Percentiles rank a stretch among this genome's conserved stretches.
Conservation (phyloP, 768 basidiomycete species). For the Leccinum subgranulosum region DNA sequence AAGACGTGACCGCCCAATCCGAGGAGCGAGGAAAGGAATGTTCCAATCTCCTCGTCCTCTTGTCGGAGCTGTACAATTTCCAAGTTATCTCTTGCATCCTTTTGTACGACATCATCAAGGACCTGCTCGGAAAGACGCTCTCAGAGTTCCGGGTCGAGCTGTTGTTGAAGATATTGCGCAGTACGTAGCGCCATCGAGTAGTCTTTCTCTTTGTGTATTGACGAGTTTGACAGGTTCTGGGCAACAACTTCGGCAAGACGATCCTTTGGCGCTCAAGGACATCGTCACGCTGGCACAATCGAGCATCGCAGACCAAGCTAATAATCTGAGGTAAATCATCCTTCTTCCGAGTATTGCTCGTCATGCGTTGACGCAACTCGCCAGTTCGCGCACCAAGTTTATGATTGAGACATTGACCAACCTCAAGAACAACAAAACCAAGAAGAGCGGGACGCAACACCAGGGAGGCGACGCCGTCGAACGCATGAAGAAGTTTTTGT, state of each 20-base stretch:
- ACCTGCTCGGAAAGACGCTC: constrained; percentile 60
- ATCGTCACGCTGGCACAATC: constrained; percentile 81
- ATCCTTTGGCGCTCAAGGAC: constrained; percentile 88
- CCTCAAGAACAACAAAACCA: constrained; percentile 88
- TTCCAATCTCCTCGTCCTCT: constrained; percentile 80
- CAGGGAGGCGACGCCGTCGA: constrained; percentile 75
- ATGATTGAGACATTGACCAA: constrained; percentile 94
- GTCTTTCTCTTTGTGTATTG: background rate
- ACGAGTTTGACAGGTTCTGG: constrained; percentile 70
- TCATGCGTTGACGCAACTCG: background rate
- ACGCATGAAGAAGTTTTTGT: constrained; percentile 86
- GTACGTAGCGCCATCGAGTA: constrained; percentile 40
- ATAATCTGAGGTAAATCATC: constrained; percentile 45
- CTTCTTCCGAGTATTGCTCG: background rate
- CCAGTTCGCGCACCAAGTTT: constrained; percentile 86
- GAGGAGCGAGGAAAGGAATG: constrained; percentile 76
- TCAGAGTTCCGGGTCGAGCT: constrained; percentile 84
- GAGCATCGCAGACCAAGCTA: constrained; percentile 55
- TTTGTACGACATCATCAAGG: constrained; percentile 87
- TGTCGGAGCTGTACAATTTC: constrained; percentile 95
- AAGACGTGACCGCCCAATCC: constrained; percentile 17
- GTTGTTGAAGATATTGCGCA: constrained; percentile 78
- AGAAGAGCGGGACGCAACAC: constrained; percentile 59
- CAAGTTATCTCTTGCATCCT: constrained; percentile 86
- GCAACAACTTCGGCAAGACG: constrained; percentile 85